Percentiles rank a stretch among this genome's conserved stretches.
phyloP scores from a whole-genome alignment of 2,329 filamentous ascomycete genomes.

The Alternaria arbusti region DNA sequence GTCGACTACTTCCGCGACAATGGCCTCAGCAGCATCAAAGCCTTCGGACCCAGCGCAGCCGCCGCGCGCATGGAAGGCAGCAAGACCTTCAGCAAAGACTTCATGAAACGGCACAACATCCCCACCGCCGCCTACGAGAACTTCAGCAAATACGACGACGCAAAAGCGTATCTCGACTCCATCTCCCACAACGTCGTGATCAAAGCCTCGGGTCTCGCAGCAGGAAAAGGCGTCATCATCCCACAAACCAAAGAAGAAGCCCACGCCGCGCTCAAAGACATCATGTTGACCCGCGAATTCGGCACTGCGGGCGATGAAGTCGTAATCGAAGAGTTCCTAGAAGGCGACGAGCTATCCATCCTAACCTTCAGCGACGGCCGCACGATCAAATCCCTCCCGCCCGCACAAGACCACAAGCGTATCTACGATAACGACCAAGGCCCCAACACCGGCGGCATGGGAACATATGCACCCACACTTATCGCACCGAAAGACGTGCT shows the following conservation, averaged over 20 bases:
- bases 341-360: conserved; percentile 91
- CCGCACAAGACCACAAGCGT: conserved; percentile 96
- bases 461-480: conserved; percentile 83
- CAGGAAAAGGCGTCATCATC: conserved; percentile 94
- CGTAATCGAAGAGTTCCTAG: conserved; percentile 92
- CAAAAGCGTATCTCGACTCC: conserved; percentile 69
- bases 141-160: conserved; percentile 78
- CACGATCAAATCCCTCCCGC: conserved; percentile 80
- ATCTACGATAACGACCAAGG: conserved; percentile 89
- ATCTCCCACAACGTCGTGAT: conserved; percentile 66
- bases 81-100: conserved; percentile 97
- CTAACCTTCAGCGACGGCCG: conserved; percentile 91
- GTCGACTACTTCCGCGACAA: conserved; percentile 76
- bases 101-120: conserved; percentile 90
- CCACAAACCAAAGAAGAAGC: conserved; percentile 83
- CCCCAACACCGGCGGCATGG: conserved; percentile 97
- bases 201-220: conserved; percentile 90
- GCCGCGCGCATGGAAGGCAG: conserved; percentile 93
- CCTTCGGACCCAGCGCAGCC: conserved; percentile 83
- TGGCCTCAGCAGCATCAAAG: conserved; percentile 63
- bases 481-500: conserved; percentile 67
- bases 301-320: conserved; percentile 87
- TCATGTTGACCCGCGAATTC: conserved; percentile 90
- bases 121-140: conserved; percentile 91
- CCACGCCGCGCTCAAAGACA: conserved; percentile 78